Evolutionary conservation across 2,329 filamentous ascomycete genomes (phyloP).

Genomic region (Leptographium lundbergii): DNA sequence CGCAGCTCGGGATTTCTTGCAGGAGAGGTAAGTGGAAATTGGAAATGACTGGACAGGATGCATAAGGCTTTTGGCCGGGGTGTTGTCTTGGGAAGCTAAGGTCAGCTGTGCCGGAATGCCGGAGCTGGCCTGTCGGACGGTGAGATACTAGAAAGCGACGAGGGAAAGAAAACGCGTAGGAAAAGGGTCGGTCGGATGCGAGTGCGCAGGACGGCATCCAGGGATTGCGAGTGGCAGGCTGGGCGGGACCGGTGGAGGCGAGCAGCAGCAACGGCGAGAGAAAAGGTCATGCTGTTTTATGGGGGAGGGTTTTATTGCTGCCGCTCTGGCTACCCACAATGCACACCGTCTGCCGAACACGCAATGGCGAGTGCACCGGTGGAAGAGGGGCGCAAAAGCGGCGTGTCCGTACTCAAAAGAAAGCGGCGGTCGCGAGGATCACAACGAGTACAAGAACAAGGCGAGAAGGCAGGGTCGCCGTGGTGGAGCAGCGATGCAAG

Average conservation of each 20-base stretch:
- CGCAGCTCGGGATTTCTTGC: too few relatives aligned
- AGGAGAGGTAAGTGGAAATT: neutral
- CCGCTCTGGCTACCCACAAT: neutral
- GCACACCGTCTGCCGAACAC: neutral
- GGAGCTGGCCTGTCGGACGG: too few relatives aligned
- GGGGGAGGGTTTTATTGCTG: neutral
- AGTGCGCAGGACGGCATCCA: neutral
- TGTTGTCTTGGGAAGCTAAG: too few relatives aligned
- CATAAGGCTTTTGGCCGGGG: too few relatives aligned
- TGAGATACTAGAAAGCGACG: too few relatives aligned
- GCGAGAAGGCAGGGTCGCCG: constrained; percentile 23
- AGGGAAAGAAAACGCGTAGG: too few relatives aligned
- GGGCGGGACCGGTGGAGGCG: neutral
- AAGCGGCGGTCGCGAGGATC: constrained; percentile 31
- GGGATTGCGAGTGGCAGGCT: neutral
- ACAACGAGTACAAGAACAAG: constrained; percentile 55
- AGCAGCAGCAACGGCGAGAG: neutral
- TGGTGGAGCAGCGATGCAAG: constrained; percentile 17
- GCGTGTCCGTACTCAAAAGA: constrained; percentile 23
- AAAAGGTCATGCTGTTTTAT: neutral
- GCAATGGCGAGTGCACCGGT: neutral
- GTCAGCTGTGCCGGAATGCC: too few relatives aligned
- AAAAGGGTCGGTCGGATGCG: neutral
- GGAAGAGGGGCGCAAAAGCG: neutral
- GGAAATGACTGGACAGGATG: neutral